phyloP scores from a whole-genome alignment of 2,329 filamentous ascomycete genomes.

The Trichophyton benhamiae region DNA sequence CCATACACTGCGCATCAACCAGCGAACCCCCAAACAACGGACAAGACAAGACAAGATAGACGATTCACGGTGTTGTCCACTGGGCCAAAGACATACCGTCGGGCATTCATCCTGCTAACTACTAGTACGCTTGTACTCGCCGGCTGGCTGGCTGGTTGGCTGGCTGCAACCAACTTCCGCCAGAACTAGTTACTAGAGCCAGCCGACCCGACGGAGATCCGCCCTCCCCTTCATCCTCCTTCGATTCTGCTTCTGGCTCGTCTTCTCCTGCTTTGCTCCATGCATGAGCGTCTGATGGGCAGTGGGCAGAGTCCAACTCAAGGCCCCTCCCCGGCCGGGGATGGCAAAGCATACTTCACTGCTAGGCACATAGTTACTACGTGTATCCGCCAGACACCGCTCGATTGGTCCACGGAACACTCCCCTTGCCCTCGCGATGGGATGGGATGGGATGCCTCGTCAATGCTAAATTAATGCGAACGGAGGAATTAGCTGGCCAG shows the following conservation, averaged over 20 bases:
- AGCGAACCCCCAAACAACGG: too few relatives aligned
- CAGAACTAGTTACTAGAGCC: neutral
- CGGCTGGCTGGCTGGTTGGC: neutral
- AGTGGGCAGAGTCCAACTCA: neutral
- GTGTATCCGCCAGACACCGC: neutral
- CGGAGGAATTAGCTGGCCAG: neutral
- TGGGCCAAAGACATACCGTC: neutral
- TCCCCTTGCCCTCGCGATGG: neutral
- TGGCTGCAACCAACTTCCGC: neutral
- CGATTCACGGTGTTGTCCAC: neutral
- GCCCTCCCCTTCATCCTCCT: neutral
- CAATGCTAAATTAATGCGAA: neutral
- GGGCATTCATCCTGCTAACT: neutral
- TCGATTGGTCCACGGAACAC: constrained; percentile 1
- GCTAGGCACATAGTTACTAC: neutral
- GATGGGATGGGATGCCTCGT: neutral
- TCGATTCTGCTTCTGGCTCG: constrained; percentile 6
- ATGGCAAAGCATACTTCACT: neutral
- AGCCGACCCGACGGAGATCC: neutral
- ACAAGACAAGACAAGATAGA: neutral
- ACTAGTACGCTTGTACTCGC: neutral
- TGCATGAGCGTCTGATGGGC: constrained; percentile 3
- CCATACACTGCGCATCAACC: neutral
- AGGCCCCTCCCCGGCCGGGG: neutral
- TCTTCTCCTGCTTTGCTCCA: constrained; percentile 17